phyloP scores from a whole-genome alignment of 345 rosid species.

The Schrenkiella parvula region DNA sequence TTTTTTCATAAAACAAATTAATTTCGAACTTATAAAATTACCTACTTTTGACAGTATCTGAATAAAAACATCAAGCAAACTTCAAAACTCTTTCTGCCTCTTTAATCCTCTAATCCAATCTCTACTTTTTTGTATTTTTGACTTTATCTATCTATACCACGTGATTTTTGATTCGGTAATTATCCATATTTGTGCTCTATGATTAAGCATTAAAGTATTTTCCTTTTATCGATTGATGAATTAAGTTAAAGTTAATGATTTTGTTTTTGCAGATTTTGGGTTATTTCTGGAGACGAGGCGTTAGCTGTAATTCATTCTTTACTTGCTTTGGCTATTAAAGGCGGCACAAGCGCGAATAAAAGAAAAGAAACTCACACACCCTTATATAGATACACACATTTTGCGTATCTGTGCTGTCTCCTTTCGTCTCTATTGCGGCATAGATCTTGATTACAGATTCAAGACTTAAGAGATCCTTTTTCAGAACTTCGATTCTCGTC shows the following conservation, averaged over 20 bases:
- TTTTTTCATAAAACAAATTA: background rate
- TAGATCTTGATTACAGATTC: conserved; percentile 21
- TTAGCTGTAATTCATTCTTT: conserved; percentile 29
- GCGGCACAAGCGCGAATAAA: background rate
- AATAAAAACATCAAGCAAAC: conserved; percentile 22
- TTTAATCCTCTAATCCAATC: background rate
- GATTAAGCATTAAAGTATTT: conserved; percentile 10
- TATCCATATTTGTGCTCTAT: conserved; percentile 17
- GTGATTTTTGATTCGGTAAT: conserved; percentile 31
- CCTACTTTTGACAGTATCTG: conserved; percentile 25
- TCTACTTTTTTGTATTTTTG: background rate
- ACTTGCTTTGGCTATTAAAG: conserved; percentile 26
- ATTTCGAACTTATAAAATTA: conserved; percentile 22
- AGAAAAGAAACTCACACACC: background rate
- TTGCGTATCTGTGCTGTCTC: conserved; percentile 25
- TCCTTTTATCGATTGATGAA: background rate
- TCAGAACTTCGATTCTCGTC: conserved; percentile 18
- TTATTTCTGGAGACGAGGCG: conserved; percentile 16
- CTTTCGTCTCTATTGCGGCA: conserved; percentile 6
- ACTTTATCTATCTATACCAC: conserved; percentile 9
- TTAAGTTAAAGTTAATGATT: background rate
- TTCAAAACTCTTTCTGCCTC: conserved; percentile 6
- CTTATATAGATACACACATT: background rate
- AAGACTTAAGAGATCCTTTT: conserved; percentile 8
- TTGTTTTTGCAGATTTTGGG: conserved; percentile 17